Evolutionary conservation across 2,329 filamentous ascomycete genomes (phyloP), one percentile per base, ranked within the genome.

Genomic region (Fusarium phyllophilum): DNA sequence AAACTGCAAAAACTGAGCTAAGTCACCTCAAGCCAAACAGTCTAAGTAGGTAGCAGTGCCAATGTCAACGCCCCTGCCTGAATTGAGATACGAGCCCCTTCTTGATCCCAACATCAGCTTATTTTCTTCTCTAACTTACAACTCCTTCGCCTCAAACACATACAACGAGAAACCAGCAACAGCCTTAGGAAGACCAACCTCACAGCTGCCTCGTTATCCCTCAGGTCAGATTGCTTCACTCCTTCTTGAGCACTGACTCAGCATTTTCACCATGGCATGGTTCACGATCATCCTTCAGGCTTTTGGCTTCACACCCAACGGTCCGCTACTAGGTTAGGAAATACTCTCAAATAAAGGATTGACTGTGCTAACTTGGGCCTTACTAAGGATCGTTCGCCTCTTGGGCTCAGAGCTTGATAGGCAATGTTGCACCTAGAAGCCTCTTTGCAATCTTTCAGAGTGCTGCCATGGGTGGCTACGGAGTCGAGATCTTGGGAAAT

Each of bases 1-100:
- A n/a, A 17, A 33, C 22, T 33, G 0, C 10, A n/a, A 31, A 7
- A 18, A 33, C 29, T 49, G 29, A n/a, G 6, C 5, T 13, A 49
- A 3, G 20, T n/a, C 20, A 31, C 14, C 14, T 31, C 6, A 18
- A 33, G 11, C 14, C 22, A 46, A 33, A 33, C 29, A 49, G 10
- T n/a, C 22, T 13, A n/a, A 7, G 15, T 13, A n/a, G 10, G 15
- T 13, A 8, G 5, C 0, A 31, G 14, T 11, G 29, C 10, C 15
- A 33, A 33, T 33, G 10, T 17, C 10, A n/a, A 49, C 11, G 5
- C 6, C 29, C 1, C 8, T 18, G 29, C 8, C 15, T 49, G 46
- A 12, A 8, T 13, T 49, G 15, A 18, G 5, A 13, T n/a, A 33
- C 33, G 29, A 18, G 22, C 8, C 10, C 10, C 22, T n/a, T 49